A percentile compares a stretch with the other conserved stretches of the same genome.
Evolutionary conservation across 805 yeast genomes (phyloP).

Genomic region (Kregervanrija pseudodelftensis): DNA sequence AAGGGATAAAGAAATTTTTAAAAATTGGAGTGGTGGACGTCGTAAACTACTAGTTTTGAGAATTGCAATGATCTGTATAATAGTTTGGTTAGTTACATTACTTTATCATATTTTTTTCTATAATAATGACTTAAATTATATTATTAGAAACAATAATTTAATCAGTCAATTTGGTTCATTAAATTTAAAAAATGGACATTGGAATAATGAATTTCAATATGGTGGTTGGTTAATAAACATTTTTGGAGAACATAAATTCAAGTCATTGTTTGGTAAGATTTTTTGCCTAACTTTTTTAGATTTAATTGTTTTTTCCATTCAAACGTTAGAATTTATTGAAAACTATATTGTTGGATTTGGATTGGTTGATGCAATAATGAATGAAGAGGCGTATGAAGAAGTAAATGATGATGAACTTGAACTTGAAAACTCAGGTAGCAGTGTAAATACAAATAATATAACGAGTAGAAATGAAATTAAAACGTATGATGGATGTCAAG

Average conservation of each 20-base stretch:
- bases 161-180: neutral
- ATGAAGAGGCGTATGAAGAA: conserved; percentile 18
- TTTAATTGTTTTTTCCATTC: conserved; percentile 22
- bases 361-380: conserved; percentile 22
- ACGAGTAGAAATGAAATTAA: conserved; percentile 2
- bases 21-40: too few relatives aligned
- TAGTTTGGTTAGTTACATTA: too few relatives aligned
- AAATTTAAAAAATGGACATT: neutral
- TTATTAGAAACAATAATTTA: too few relatives aligned
- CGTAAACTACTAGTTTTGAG: too few relatives aligned
- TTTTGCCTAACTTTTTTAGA: conserved; percentile 25
- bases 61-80: too few relatives aligned
- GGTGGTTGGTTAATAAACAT: conserved; percentile 37
- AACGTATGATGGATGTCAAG: conserved; percentile 39
- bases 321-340: conserved; percentile 25
- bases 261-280: conserved; percentile 21
- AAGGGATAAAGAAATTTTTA: too few relatives aligned
- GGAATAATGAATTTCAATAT: conserved; percentile 21
- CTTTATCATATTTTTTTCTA: too few relatives aligned
- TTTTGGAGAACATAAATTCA: conserved; percentile 36
- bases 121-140: too few relatives aligned
- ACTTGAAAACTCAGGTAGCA: too few relatives aligned
- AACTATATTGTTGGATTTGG: conserved; percentile 25
- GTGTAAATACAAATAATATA: too few relatives aligned
- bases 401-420: conserved; percentile 4